Percentiles rank a stretch among this genome's conserved stretches.
These are phyloP conservation scores for Sanghuangporus sanghuang DNA, from an alignment of 1,284 basidiomycete species.

Conservation along the genomic window DNA sequence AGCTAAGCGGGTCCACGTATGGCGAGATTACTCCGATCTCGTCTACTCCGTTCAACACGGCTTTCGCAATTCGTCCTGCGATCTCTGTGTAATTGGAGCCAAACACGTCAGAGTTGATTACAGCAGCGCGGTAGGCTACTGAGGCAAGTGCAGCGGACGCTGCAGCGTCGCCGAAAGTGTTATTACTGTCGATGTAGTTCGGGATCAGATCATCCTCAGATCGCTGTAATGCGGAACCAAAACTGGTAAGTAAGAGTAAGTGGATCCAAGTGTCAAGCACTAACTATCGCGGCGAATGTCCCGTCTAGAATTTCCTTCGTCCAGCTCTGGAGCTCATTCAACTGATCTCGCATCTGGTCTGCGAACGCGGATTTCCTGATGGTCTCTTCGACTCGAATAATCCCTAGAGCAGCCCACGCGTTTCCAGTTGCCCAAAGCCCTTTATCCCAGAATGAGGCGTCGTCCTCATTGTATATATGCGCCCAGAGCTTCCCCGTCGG, in stretches of 20 bases:
- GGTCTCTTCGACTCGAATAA: slow-evolving; percentile 42
- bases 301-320: slow-evolving; percentile 44
- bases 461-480: slow-evolving; percentile 42
- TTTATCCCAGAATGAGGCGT: slow-evolving; percentile 30
- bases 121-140: slow-evolving; percentile 37
- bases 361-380: slow-evolving; percentile 36
- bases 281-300: slow-evolving; percentile 38
- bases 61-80: slow-evolving; percentile 20
- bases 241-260: not conserved
- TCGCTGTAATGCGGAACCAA: not conserved
- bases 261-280: slow-evolving; percentile 28
- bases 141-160: slow-evolving; percentile 40
- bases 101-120: slow-evolving; percentile 21
- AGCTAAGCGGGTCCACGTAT: slow-evolving; percentile 43
- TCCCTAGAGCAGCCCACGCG: slow-evolving; percentile 37
- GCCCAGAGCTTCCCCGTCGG: slow-evolving; percentile 34
- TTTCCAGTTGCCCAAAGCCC: slow-evolving; percentile 52
- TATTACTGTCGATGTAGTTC: slow-evolving; percentile 29
- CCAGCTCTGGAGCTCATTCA: slow-evolving; percentile 32
- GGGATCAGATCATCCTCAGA: slow-evolving; percentile 24
- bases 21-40: slow-evolving; percentile 34
- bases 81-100: slow-evolving; percentile 23
- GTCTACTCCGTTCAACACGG: slow-evolving; percentile 22
- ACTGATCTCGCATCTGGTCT: slow-evolving; percentile 26
- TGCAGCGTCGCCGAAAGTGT: slow-evolving; percentile 39